Evolutionary conservation across 345 rosid genomes (phyloP), one percentile per base, ranked within the genome.

Genomic region (Ailanthus altissimus): DNA sequence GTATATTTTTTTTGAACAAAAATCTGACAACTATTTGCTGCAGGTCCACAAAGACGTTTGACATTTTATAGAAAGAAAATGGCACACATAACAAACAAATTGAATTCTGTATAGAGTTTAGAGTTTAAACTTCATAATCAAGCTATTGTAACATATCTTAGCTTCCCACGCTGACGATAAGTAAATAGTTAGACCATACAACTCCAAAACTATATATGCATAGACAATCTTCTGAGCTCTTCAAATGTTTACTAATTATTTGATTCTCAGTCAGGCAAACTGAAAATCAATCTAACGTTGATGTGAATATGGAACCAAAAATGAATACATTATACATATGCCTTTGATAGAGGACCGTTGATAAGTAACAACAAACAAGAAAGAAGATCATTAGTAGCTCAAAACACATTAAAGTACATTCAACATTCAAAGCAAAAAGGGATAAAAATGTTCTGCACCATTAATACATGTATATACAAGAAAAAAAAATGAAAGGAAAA

Each of bases 161-260:
- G 13, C 36, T 3, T 56, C 56, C 59, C 45, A 11, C 47, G 26
- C 18, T 20, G 49, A 57, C 23, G 12, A 75, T 1, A 65, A 8
- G 43, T 25, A 75, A 15, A 75, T 38, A 71, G 40, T 51, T 42
- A 57, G 46, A 54, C n/a, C n/a, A 53, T 49, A 53, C 57, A 53
- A 53, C 16, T 5, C 21, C n/a, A 53, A 18, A 16, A 0, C 0
- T 3, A 20, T 16, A 16, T 53, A 53, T 53, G 16, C 3, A n/a
- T 18, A 2, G 21, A 53, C n/a, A 53, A 16, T n/a, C 16, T 20
- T 53, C 16, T 53, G 21, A 53, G 16, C 57, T 53, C 21, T 53
- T 16, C 16, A 53, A 53, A 16, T 45, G 21, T 53, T 53, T 3
- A 0, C 4, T 53, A 53, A 69, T 40, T 47, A 8, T 21, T 58